phyloP scores from a whole-genome alignment of 768 basidiomycete genomes.

The Lactarius sanguifluus region DNA sequence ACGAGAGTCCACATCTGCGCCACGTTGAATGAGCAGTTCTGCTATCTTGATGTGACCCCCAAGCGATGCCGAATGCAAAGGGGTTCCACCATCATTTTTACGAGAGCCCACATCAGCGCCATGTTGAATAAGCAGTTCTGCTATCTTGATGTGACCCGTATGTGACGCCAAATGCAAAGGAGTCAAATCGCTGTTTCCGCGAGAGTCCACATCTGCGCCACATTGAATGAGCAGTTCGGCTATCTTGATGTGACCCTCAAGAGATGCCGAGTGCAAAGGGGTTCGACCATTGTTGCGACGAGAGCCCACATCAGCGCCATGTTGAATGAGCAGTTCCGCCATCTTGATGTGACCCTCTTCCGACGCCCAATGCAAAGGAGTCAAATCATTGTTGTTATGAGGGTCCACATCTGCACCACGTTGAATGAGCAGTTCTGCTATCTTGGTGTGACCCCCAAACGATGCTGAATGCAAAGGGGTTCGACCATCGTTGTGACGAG shows the following conservation, averaged over 20 bases:
- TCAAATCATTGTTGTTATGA: neutral
- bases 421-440: neutral
- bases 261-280: too few species aligned
- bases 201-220: too few species aligned
- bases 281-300: too few species aligned
- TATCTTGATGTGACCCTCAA: too few species aligned
- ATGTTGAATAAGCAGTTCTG: neutral
- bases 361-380: neutral
- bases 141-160: neutral
- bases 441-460: neutral
- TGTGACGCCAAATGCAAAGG: neutral
- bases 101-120: neutral
- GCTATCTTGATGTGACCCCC: neutral
- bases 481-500: neutral
- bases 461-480: neutral
- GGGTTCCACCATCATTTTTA: neutral
- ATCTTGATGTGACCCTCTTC: neutral
- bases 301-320: too few species aligned
- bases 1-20: neutral
- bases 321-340: too few species aligned
- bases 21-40: neutral
- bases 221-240: too few species aligned
- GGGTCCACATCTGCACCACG: too few species aligned
- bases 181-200: neutral
- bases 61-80: neutral